Evolutionary conservation across 2,329 filamentous ascomycete species (phyloP).

Genomic region (Clonostachys sp.): DNA sequence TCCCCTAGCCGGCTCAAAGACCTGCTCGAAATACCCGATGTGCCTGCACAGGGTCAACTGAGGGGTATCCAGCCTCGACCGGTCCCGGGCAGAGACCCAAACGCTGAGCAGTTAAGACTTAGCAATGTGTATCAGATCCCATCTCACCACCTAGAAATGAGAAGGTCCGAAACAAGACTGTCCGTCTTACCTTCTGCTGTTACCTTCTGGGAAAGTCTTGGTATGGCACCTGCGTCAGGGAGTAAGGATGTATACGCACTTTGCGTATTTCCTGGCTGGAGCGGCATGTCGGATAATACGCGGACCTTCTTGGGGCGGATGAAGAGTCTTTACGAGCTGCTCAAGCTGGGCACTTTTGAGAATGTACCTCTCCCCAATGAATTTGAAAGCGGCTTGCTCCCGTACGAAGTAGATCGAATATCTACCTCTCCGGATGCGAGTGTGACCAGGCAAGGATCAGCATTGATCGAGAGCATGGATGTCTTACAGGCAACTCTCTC

Average conservation of each 20-base stretch:
- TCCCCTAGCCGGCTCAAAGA: conserved; percentile 34
- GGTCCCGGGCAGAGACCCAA: conserved; percentile 31
- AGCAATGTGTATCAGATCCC: conserved; percentile 58
- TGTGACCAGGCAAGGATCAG: conserved; percentile 35
- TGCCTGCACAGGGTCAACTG: conserved; percentile 47
- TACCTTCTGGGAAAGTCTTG: conserved; percentile 77
- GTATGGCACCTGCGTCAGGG: conserved; percentile 66
- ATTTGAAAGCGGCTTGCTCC: conserved; percentile 38
- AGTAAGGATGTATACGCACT: conserved; percentile 67
- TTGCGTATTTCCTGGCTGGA: conserved; percentile 65
- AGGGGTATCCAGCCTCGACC: conserved; percentile 46
- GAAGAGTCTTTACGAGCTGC: conserved; percentile 67
- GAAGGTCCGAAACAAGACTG: conserved; percentile 62
- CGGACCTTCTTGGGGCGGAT: conserved; percentile 63
- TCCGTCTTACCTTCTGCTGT: conserved; percentile 73
- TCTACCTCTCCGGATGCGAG: conserved; percentile 32
- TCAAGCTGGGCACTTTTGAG: conserved; percentile 66
- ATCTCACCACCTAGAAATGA: conserved; percentile 67
- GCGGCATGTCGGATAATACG: conserved; percentile 57
- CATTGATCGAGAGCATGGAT: conserved; percentile 42
- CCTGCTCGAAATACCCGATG: conserved; percentile 52
- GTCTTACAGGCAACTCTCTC: conserved; percentile 41
- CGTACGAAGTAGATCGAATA: conserved; percentile 43
- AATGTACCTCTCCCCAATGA: conserved; percentile 35
- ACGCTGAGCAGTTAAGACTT: conserved; percentile 40